A percentile compares a stretch with the other conserved stretches of the same genome.
Evolutionary conservation across 2,329 filamentous ascomycete genomes (phyloP).

Genomic region (Purpureocillium lavendulum): DNA sequence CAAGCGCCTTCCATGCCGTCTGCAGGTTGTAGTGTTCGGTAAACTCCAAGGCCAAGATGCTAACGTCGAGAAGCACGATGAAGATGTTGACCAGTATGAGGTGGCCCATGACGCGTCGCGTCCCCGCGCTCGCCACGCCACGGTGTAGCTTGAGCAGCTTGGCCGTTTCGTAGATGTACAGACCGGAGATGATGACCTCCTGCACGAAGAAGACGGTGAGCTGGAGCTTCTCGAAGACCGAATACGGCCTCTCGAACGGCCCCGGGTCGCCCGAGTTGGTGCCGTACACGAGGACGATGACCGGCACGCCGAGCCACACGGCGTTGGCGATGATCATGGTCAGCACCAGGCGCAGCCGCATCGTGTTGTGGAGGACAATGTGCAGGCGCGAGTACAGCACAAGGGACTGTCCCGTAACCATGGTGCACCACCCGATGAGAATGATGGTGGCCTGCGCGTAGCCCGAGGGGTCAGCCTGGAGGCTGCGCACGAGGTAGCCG

Average conservation of each 20-base stretch:
- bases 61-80: conserved; percentile 34
- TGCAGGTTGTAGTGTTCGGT: conserved; percentile 21
- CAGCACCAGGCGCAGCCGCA: conserved; percentile 39
- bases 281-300: conserved; percentile 47
- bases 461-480: conserved; percentile 4
- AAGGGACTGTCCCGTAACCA: conserved; percentile 53
- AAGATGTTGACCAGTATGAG: conserved; percentile 31
- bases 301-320: conserved; percentile 42
- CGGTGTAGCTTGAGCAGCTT: conserved; percentile 36
- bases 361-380: conserved; percentile 43
- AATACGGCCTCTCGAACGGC: conserved; percentile 22
- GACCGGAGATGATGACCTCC: conserved; percentile 42
- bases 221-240: conserved; percentile 44
- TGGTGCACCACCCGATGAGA: conserved; percentile 26
- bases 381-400: conserved; percentile 56
- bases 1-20: conserved; percentile 22
- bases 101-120: conserved; percentile 15
- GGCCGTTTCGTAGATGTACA: conserved; percentile 45
- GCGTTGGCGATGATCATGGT: conserved; percentile 49
- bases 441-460: conserved; percentile 17
- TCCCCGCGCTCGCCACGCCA: conserved; percentile 9
- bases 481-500: conserved; percentile 36
- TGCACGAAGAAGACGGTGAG: conserved; percentile 47
- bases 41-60: conserved; percentile 23
- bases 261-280: conserved; percentile 24